These are phyloP conservation scores for Neurospora terricola DNA, from an alignment of 495 filamentous ascomycete species.

Conservation along the genomic window DNA sequence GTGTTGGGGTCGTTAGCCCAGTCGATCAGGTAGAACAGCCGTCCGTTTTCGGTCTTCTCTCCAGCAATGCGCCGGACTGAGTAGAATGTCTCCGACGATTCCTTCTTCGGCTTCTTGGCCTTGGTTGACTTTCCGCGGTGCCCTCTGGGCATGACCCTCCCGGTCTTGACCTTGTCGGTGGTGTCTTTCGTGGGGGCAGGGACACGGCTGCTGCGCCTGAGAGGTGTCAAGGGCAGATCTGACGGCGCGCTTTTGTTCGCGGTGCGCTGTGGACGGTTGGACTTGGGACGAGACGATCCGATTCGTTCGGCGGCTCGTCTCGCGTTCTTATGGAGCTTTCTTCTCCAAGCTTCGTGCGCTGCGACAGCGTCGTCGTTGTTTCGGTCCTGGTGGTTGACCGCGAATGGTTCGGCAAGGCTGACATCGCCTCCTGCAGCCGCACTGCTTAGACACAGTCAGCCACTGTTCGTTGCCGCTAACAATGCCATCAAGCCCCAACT, in stretches of 20 bases:
- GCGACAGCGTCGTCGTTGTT: not conserved
- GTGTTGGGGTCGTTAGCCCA: slow-evolving; percentile 29
- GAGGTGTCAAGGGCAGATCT: not conserved
- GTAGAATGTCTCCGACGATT: slow-evolving; percentile 10
- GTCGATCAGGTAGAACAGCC: slow-evolving; percentile 27
- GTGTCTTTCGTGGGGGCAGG: not conserved
- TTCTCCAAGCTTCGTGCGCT: not conserved
- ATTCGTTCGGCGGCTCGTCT: not conserved
- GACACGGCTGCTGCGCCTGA: not conserved
- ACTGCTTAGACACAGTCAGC: not conserved
- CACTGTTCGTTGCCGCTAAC: not conserved
- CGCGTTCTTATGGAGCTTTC: not conserved
- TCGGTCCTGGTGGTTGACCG: not conserved
- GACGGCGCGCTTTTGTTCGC: not conserved
- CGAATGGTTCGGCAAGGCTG: not conserved
- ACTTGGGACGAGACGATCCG: not conserved
- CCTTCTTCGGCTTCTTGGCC: not conserved
- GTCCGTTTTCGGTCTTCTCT: slow-evolving; percentile 24
- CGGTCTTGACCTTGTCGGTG: not conserved
- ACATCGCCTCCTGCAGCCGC: not conserved
- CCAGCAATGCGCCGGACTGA: slow-evolving; percentile 26
- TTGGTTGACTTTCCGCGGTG: not conserved
- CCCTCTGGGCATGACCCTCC: not conserved
- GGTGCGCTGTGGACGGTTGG: not conserved
- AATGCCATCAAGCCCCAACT: not conserved